Evolutionary conservation across 108 stramenopile genomes (phyloP).

Genomic region (Cyclotella cryptica): DNA sequence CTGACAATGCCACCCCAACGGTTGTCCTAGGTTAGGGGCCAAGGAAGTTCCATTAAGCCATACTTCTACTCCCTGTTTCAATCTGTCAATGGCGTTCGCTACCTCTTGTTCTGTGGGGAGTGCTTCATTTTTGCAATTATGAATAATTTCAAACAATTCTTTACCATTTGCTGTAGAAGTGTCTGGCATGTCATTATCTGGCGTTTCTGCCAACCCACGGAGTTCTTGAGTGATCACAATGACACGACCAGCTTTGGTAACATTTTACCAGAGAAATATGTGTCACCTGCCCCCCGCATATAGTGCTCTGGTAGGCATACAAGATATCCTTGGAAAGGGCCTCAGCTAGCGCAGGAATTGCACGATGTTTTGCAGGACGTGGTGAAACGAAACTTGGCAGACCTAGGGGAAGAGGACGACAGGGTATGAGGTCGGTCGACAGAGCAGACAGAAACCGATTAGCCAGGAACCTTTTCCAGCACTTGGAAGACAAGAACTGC

Average conservation of each 20-base stretch:
- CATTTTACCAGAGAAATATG: no score
- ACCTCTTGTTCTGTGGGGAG: slow-evolving; percentile 63
- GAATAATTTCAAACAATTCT: no score
- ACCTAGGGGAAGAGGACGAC: no score
- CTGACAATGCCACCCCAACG: slow-evolving; percentile 89
- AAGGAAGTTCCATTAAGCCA: no score
- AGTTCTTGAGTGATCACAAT: slow-evolving; percentile 78
- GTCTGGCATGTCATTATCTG: slow-evolving; percentile 13
- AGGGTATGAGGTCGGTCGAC: no score
- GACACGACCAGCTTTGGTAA: slow-evolving; percentile 88
- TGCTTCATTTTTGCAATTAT: slow-evolving; percentile 50
- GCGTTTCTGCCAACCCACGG: no score
- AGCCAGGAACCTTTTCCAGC: no score
- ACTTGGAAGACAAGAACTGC: no score
- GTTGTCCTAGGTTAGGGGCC: slow-evolving; percentile 86
- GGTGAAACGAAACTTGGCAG: slow-evolving; percentile 70
- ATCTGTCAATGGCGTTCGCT: slow-evolving; percentile 50
- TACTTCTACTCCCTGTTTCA: no score
- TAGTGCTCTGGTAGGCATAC: slow-evolving; percentile 79
- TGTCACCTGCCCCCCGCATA: slow-evolving; percentile 79
- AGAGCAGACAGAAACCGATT: no score
- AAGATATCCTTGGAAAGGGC: no score
- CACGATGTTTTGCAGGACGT: slow-evolving; percentile 57
- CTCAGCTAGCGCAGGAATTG: slow-evolving; percentile 53
- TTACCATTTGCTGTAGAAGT: slow-evolving; percentile 24